phyloP scores from a whole-genome alignment of 2,329 filamentous ascomycete genomes.

The Cordyceps javanica region DNA sequence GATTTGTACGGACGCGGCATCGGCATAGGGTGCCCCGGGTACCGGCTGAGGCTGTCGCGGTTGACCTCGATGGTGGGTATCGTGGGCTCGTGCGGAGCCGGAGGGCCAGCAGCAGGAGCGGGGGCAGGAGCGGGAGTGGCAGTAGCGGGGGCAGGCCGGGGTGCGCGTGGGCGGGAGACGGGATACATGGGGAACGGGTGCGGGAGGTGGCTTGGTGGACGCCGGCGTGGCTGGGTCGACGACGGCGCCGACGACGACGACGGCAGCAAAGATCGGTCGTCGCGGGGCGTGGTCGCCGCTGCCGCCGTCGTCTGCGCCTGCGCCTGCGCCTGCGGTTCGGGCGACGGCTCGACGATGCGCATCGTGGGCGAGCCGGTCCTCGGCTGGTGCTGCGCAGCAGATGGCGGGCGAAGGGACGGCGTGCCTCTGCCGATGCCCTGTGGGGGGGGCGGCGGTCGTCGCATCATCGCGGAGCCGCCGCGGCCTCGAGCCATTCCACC shows the following conservation, averaged over 20 bases:
- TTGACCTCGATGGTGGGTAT: neutral
- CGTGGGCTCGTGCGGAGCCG: too few species aligned
- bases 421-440: too few species aligned
- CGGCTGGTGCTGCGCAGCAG: neutral
- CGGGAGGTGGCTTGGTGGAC: slow-evolving; percentile 10
- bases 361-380: slow-evolving; percentile 27
- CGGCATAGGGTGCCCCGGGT: slow-evolving; percentile 8
- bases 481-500: neutral
- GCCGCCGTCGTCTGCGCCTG: slow-evolving; percentile 16
- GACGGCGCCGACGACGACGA: neutral
- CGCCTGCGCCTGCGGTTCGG: too few species aligned
- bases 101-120: too few species aligned
- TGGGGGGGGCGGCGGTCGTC: slow-evolving; percentile 5
- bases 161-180: neutral
- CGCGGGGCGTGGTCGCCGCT: slow-evolving; percentile 12
- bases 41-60: neutral
- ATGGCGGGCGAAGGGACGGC: slow-evolving; percentile 18
- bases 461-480: neutral
- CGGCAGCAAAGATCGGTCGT: slow-evolving; percentile 16
- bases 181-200: slow-evolving; percentile 12
- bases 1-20: slow-evolving; percentile 4
- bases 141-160: neutral
- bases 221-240: neutral
- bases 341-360: slow-evolving; percentile 31
- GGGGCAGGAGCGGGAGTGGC: neutral